A percentile compares a stretch with the other conserved stretches of the same genome.
phyloP scores from a whole-genome alignment of 2,329 filamentous ascomycete genomes.

The Pseudogymnoascus sp. region DNA sequence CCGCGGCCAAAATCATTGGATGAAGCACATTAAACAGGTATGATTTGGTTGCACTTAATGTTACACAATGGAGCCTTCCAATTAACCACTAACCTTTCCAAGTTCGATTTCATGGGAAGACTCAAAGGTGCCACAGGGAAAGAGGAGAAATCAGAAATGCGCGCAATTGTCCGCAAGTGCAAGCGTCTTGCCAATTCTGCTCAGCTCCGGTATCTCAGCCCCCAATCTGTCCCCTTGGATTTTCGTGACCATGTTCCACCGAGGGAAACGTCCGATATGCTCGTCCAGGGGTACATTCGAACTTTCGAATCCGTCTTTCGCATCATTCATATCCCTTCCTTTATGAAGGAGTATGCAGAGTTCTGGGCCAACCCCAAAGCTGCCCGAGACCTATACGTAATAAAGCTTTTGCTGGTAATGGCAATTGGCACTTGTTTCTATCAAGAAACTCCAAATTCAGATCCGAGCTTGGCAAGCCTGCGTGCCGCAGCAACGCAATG shows the following conservation, averaged over 20 bases:
- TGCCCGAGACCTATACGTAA: background rate
- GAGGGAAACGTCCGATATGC: background rate
- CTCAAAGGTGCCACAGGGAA: background rate
- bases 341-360: constrained; percentile 33
- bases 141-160: background rate
- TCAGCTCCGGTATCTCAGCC: background rate
- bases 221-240: background rate
- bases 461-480: constrained; percentile 20
- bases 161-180: background rate
- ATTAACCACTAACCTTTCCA: background rate
- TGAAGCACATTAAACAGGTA: constrained; percentile 21
- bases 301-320: constrained; percentile 36
- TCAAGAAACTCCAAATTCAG: constrained; percentile 2
- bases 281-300: constrained; percentile 30
- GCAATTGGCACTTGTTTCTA: constrained; percentile 8
- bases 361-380: constrained; percentile 30
- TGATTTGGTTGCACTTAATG: background rate
- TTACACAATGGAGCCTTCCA: too few relatives aligned
- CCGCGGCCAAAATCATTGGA: constrained; percentile 25
- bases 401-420: constrained; percentile 9
- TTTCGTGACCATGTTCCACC: constrained; percentile 3
- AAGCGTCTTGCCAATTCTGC: background rate
- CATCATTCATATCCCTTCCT: constrained; percentile 37
- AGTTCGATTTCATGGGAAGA: background rate
- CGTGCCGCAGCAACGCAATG: constrained; percentile 40